Evolutionary conservation across 352 stramenopile species (phyloP).

Genomic region (Hyaloperonospora arabidopsidis): DNA sequence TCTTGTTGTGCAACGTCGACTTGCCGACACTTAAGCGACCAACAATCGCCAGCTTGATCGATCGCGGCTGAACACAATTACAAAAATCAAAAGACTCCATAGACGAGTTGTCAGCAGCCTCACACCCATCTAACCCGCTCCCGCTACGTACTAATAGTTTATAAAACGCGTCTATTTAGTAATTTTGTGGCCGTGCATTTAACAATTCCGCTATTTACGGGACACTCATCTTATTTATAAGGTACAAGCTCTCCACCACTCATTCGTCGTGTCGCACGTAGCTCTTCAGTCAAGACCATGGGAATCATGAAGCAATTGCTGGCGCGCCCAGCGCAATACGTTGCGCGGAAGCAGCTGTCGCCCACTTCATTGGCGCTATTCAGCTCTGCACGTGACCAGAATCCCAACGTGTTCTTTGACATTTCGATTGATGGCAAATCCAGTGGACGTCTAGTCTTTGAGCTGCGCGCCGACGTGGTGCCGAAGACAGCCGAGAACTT

Average conservation of each 20-base stretch:
- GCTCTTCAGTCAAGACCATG: constrained; percentile 16
- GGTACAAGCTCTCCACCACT: constrained; percentile 1
- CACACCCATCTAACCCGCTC: too few species aligned
- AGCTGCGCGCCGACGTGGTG: constrained; percentile 92
- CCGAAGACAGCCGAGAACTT: constrained; percentile 99
- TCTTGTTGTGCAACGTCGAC: too few species aligned
- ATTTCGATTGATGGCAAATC: constrained; percentile 90
- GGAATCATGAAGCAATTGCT: constrained; percentile 11
- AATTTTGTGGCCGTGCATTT: too few species aligned
- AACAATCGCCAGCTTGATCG: too few species aligned
- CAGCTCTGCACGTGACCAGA: constrained; percentile 50
- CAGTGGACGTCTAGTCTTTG: constrained; percentile 78
- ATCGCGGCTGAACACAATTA: too few species aligned
- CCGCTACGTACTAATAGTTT: too few species aligned
- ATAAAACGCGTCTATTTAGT: too few species aligned
- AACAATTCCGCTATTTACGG: too few species aligned
- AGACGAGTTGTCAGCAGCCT: too few species aligned
- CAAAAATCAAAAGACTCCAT: too few species aligned
- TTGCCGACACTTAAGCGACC: too few species aligned
- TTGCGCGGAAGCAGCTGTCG: constrained; percentile 21
- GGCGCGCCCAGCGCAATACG: constrained; percentile 16
- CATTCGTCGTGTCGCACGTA: constrained; percentile 1
- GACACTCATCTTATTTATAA: neutral
- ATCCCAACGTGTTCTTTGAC: constrained; percentile 95
- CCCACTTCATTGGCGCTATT: constrained; percentile 32